phyloP scores from a whole-genome alignment of 129 eudicot species.

The Arctium minus region DNA sequence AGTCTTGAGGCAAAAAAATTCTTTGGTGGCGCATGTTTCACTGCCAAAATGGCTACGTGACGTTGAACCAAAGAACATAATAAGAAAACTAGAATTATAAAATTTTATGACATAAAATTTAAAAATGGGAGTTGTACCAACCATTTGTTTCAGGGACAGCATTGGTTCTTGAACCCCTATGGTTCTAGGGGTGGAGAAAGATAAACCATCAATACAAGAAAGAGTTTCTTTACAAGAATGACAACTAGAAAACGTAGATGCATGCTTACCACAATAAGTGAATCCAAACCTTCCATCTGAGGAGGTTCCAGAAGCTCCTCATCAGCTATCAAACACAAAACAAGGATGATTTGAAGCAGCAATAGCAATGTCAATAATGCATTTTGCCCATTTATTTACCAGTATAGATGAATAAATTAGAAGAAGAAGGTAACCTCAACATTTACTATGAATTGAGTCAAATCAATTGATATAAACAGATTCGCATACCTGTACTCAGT shows the following conservation, averaged over 20 bases:
- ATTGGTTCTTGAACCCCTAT: constrained; percentile 29
- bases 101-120: neutral
- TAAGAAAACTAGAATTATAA: neutral
- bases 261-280: constrained; percentile 51
- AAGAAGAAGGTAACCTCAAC: neutral
- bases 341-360: neutral
- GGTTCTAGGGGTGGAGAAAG: constrained; percentile 35
- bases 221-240: neutral
- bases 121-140: constrained; percentile 24
- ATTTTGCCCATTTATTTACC: neutral
- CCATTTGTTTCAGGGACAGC: constrained; percentile 53
- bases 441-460: neutral
- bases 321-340: constrained; percentile 27
- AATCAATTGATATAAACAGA: neutral
- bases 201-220: constrained; percentile 8
- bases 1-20: constrained; percentile 47
- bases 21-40: constrained; percentile 30
- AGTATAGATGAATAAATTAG: neutral
- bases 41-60: constrained; percentile 40
- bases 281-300: constrained; percentile 73
- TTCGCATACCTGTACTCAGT: constrained; percentile 46
- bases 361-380: neutral
- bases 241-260: neutral
- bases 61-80: neutral
- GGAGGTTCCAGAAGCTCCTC: constrained; percentile 57